A percentile compares a stretch with the other conserved stretches of the same genome.
Conservation (phyloP, 768 basidiomycete genomes). For the Tephrocybe sp. region DNA sequence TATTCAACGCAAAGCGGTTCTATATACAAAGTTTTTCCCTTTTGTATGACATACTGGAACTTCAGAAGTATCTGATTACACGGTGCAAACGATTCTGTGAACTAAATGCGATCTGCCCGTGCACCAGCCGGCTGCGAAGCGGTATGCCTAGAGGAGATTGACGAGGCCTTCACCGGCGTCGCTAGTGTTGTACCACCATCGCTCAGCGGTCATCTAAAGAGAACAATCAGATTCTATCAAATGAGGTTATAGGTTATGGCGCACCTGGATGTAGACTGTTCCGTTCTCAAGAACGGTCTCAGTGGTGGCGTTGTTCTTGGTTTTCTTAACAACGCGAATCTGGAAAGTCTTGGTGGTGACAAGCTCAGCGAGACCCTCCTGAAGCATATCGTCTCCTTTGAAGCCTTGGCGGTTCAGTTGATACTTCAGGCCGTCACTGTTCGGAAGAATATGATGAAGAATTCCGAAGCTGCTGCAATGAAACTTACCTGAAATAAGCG, state of each 20-base stretch:
- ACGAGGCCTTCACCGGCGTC: conserved; percentile 24
- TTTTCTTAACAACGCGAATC: conserved; percentile 35
- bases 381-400: conserved; percentile 37
- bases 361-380: conserved; percentile 38
- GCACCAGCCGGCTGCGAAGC: no score
- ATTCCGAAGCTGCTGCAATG: background rate
- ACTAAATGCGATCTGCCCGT: no score
- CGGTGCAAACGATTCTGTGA: no score
- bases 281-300: conserved; percentile 37
- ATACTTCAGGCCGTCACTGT: conserved; percentile 29
- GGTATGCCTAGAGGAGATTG: conserved; percentile 24
- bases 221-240: background rate
- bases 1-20: no score
- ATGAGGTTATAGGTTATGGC: background rate
- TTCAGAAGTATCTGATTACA: no score
- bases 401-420: conserved; percentile 35
- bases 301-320: conserved; percentile 23
- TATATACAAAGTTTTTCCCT: no score
- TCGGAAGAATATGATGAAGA: background rate
- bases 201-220: conserved; percentile 22
- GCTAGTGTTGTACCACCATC: conserved; percentile 23
- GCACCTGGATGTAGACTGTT: conserved; percentile 35
- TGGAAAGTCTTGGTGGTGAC: conserved; percentile 37
- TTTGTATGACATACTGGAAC: no score
- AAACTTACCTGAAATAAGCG: conserved; percentile 29